Base-by-base conservation (phyloP, 148 eudicot species). In the Nyssa sinensis region DNA sequence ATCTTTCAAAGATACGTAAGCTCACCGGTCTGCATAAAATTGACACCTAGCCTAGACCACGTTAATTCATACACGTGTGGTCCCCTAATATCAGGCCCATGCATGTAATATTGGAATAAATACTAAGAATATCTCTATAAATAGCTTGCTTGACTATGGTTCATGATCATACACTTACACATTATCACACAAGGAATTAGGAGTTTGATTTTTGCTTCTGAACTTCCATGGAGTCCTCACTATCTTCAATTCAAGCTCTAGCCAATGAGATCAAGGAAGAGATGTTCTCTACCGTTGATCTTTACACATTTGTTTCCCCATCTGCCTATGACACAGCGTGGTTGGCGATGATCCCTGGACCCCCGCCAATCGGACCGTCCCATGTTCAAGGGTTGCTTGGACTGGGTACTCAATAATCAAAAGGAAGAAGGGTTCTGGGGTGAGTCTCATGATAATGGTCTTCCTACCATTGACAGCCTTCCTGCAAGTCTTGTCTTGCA, bases 301-400 rank as follows among this genome's bases (percentile, higher is more conserved):
- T 51, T 32, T 30, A 24, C 51, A 53, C 74, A 9, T 79, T 79
- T 72, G 82, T 79, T 29, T 68, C 75, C n/a, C 82, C 77, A 0
- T 79, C 82, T 30, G 77, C 79, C 19, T 79, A 79, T 32, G 85
- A 79, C 35, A 79, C 82, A 13, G 82, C 85, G 3, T 79, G 80
- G 85, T n/a, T 79, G 58, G 80, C 82, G 57, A 79, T 68, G 80
- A 33, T 79, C 32, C 77, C 74, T n/a, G 11, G 21, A 72, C 33
- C 61, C 35, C 2, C 2, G 55, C 5, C 49, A 39, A 19, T 4
- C 8, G 23, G 30, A 10, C 19, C 1, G 21, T 23, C 82, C 82
- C 1, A 11, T 61, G 77, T 78, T 75, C 59, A 32, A 55, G 66
- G 71, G 37, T 16, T 79, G 77, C 44, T 41, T 82, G 66, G 44